Evolutionary conservation across 202 grass and related monocot genomes (phyloP), one percentile per base, ranked within the genome.

Genomic region (Digitaria exilis): DNA sequence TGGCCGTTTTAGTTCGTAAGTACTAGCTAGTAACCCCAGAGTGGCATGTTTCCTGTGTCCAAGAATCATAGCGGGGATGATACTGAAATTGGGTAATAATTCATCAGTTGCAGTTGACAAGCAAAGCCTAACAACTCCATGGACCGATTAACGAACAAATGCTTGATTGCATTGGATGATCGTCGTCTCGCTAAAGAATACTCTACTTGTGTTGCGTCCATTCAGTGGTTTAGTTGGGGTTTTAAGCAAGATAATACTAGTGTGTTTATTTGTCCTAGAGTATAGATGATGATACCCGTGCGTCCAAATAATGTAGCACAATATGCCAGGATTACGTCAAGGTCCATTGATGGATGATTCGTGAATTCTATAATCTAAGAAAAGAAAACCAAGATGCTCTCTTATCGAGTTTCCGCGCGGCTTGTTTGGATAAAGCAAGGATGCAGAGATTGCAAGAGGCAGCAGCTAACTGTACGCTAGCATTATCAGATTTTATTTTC

Each of bases 71-170:
- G 30, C 43, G 71, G 41, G 2, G 15, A 45, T 21, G 7, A 14
- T 50, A 51, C 44, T 66, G 76, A 22, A 62, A 51, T 70, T 19
- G 30, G 25, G 65, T 57, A 46, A 63, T 28, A 26, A 29, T 64
- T 65, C 25, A 60, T 65, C 57, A 65, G 4, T 64, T 37, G n/a
- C 65, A 30, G 51, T 12, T 48, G 56, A 48, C 46, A 57, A 78
- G 50, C 44, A 52, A 44, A 50, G 34, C 25, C 35, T 78, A 88
- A 78, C 86, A 45, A 78, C 86, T 78, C 86, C 86, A 73, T 65
- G 78, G 86, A 78, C 66, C n/a, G 21, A 57, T 63, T 83, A 17
- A 49, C 62, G 24, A 48, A 49, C 62, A 24, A 48, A 42, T 54
- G 32, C 46, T 21, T 56, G 19, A 60, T 16, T 15, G 4, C 12